These are phyloP conservation scores for Opeltia flavorubescens DNA, from an alignment of 495 filamentous ascomycete genomes.

Conservation along the genomic window DNA sequence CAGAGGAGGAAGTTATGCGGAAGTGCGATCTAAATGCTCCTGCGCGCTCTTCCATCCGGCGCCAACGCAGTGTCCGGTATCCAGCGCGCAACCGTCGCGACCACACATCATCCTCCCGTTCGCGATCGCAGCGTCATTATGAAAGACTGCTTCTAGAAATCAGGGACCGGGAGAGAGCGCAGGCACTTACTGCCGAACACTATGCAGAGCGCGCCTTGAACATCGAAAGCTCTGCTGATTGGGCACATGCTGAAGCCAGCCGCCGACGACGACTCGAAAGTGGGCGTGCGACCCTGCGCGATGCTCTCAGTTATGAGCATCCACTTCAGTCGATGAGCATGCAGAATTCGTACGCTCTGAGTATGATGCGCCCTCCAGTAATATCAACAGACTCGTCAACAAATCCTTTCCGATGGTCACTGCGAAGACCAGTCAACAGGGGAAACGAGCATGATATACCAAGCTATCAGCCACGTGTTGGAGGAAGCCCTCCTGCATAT, in stretches of 20 bases:
- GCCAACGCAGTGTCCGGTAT: slow-evolving; percentile 32
- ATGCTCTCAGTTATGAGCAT: slow-evolving; percentile 21
- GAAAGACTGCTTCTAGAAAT: neutral
- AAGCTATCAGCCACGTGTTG: neutral
- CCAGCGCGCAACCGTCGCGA: slow-evolving; percentile 11
- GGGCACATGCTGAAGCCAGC: slow-evolving; percentile 18
- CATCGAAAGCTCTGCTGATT: slow-evolving; percentile 25
- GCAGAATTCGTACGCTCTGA: neutral
- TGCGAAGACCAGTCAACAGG: neutral
- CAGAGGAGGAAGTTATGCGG: slow-evolving; percentile 39
- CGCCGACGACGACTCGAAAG: slow-evolving; percentile 22
- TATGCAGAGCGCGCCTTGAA: slow-evolving; percentile 28
- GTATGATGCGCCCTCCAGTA: neutral
- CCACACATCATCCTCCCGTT: slow-evolving; percentile 4
- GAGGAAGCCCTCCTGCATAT: slow-evolving; percentile 5
- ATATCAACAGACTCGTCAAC: neutral
- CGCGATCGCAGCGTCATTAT: neutral
- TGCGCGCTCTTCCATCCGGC: slow-evolving; percentile 61
- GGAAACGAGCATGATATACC: neutral
- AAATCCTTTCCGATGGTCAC: neutral
- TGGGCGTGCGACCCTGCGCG: slow-evolving; percentile 15
- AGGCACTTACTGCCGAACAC: neutral
- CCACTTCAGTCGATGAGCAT: slow-evolving; percentile 21
- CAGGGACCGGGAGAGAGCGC: neutral
- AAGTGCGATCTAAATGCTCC: slow-evolving; percentile 44